Base-by-base conservation (phyloP, 768 basidiomycete species). In the Termitomyces sp. region DNA sequence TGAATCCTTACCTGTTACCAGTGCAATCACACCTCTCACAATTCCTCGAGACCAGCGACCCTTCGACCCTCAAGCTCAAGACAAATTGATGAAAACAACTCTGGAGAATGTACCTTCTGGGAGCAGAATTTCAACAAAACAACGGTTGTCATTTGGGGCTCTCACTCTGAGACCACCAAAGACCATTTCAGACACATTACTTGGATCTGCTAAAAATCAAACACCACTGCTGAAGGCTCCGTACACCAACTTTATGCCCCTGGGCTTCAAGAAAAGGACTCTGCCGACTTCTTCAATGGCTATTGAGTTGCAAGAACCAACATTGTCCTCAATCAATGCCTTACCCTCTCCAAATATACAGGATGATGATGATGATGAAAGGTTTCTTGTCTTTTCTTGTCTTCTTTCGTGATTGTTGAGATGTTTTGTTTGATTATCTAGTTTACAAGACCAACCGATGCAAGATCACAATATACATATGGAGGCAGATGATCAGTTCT, bases 101-200 rank as follows among this genome's bases (percentile, higher is more conserved):
- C 32, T 59, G 10, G 55, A 63, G 14, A 47, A 56, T 16, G 24
- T 55, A 24, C 39, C 68, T 3, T 57, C 62, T 46, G 70, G 69
- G 26, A 75, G 72, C 53, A 72, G 75, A 9, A 72, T 84, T 26
- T 71, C 77, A 26, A 84, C 81, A 3, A 85, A 85, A 63, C 78
- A 82, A 50, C 76, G 82, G 2, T 62, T 85, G 6, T 73, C 75
- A 18, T 74, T 75, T 39, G 73, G 72, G 5, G 77, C 79, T 10
- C 65, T 76, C 6, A 33, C 37, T 39, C 26, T 30, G 71, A 67
- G 8, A 74, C 72, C 68, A 4, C 57, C 34, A 57, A 42, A 46
- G 51, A 54, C 9, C 22, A 37, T 34, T 24, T 44, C n/a, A 49
- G 39, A 27, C 58, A 36, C 6, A 7, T 18, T 18, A 47, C 53